Percentiles rank a stretch among this genome's conserved stretches.
phyloP scores from a whole-genome alignment of 805 yeast species.

The Diddensiella transvaalensis region DNA sequence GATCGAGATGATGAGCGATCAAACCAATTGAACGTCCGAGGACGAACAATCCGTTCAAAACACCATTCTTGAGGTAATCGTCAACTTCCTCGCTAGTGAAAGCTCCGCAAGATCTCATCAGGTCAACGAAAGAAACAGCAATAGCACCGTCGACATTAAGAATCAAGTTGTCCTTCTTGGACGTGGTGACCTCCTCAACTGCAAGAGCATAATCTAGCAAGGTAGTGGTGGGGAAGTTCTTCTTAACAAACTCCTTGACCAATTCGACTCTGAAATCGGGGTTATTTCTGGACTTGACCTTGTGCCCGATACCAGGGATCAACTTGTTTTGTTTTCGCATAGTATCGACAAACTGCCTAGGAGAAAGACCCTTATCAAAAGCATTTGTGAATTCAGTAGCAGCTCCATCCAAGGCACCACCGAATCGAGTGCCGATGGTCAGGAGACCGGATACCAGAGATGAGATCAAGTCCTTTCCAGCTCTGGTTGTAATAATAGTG shows the following conservation, averaged over 20 bases:
- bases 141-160: constrained; percentile 46
- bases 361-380: constrained; percentile 42
- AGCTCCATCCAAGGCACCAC: constrained; percentile 47
- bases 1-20: constrained; percentile 46
- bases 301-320: constrained; percentile 47
- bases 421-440: constrained; percentile 45
- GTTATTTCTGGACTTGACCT: constrained; percentile 45
- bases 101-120: constrained; percentile 43
- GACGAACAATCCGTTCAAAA: constrained; percentile 45
- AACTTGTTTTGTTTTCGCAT: constrained; percentile 47
- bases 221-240: constrained; percentile 42
- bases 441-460: constrained; percentile 43
- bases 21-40: constrained; percentile 45
- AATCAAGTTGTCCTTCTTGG: constrained; percentile 45
- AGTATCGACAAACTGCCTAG: constrained; percentile 44
- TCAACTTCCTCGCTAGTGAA: constrained; percentile 44
- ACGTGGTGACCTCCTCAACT: constrained; percentile 47
- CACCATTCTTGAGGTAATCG: constrained; percentile 44
- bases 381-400: constrained; percentile 44
- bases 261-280: constrained; percentile 48
- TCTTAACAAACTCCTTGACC: constrained; percentile 43
- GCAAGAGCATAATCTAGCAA: constrained; percentile 45
- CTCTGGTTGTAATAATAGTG: constrained; percentile 46
- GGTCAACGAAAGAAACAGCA: constrained; percentile 43
- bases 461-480: constrained; percentile 46